These are phyloP conservation scores for Apophysomyces elegans DNA, from an alignment of 371 early-diverging fungal species.

Conservation along the genomic window DNA sequence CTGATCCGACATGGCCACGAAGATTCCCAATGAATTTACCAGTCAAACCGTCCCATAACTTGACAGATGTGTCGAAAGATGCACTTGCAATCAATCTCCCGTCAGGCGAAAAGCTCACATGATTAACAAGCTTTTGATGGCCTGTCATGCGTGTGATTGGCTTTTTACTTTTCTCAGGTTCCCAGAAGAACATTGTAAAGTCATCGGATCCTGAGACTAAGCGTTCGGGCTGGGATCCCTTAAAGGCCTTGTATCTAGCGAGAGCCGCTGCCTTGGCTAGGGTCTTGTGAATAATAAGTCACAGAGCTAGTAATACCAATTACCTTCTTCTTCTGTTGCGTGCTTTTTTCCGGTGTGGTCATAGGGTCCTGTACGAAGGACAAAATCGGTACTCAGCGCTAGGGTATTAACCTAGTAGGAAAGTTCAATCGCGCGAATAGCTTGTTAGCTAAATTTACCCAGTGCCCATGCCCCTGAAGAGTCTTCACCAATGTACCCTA, in stretches of 20 bases:
- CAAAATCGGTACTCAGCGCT: conserved; percentile 89
- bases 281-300: neutral
- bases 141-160: conserved; percentile 89
- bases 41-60: conserved; percentile 94
- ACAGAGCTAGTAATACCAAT: neutral
- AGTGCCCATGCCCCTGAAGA: conserved; percentile 91
- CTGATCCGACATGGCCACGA: conserved; percentile 93
- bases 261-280: conserved; percentile 74
- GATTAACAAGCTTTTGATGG: conserved; percentile 97
- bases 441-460: conserved; percentile 29
- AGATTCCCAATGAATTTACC: conserved; percentile 94
- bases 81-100: conserved; percentile 93
- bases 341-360: conserved; percentile 80
- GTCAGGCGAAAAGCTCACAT: conserved; percentile 93
- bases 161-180: conserved; percentile 82
- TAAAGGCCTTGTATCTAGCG: conserved; percentile 78
- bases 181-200: conserved; percentile 97
- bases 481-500: conserved; percentile 86
- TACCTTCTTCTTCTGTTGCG: conserved; percentile 67
- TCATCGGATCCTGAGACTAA: conserved; percentile 96
- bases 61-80: conserved; percentile 98
- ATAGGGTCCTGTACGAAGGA: conserved; percentile 88
- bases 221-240: conserved; percentile 75
- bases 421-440: neutral
- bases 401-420: conserved; percentile 86